Conservation (phyloP, 192 early-diverging fungal genomes). For the Podila minutissima region DNA sequence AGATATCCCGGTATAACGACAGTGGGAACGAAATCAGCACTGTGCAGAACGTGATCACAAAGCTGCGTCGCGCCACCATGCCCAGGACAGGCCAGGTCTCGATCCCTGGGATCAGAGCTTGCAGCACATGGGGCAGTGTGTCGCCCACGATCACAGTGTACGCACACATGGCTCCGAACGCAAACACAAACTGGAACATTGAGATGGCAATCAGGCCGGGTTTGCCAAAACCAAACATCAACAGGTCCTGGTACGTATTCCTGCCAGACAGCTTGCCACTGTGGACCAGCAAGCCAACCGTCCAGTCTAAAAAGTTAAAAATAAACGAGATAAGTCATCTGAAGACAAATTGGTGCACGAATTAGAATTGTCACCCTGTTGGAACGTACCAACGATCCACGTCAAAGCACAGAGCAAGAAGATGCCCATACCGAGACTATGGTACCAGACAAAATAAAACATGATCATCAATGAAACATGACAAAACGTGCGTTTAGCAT, state of each 20-base stretch:
- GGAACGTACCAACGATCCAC: conserved; percentile 67
- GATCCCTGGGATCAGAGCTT: conserved; percentile 72
- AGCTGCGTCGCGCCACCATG: conserved; percentile 72
- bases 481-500: too few species aligned
- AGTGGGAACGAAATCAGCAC: conserved; percentile 84
- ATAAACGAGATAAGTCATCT: neutral
- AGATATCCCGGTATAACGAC: conserved; percentile 88
- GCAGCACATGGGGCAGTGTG: conserved; percentile 86
- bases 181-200: conserved; percentile 92
- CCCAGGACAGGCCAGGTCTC: conserved; percentile 61
- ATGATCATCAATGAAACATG: too few species aligned
- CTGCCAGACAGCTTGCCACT: conserved; percentile 82
- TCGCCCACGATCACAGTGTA: conserved; percentile 88
- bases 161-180: conserved; percentile 83
- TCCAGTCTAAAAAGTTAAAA: conserved; percentile 69
- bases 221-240: conserved; percentile 85
- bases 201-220: conserved; percentile 81
- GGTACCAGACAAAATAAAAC: conserved; percentile 32
- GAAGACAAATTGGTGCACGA: neutral
- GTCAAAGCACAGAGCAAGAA: conserved; percentile 66
- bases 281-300: conserved; percentile 75
- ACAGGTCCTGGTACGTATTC: conserved; percentile 84
- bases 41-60: conserved; percentile 84
- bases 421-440: conserved; percentile 61
- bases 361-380: neutral